Conservation (phyloP, 2,329 filamentous ascomycete species). For the Colletotrichum trifolii region DNA sequence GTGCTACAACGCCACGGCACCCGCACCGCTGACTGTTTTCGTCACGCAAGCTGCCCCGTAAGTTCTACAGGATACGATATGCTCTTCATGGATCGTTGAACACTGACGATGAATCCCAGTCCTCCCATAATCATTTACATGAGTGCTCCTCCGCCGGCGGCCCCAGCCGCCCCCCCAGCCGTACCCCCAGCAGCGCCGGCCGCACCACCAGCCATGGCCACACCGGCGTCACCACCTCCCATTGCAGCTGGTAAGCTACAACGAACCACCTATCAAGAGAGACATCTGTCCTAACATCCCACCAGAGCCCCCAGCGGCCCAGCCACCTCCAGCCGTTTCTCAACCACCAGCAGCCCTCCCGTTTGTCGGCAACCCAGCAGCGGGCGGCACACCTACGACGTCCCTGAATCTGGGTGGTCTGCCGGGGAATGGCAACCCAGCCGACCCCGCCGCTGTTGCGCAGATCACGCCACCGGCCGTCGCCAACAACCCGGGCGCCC, state of each 20-base stretch:
- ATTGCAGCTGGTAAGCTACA: constrained; percentile 18
- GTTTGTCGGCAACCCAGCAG: constrained; percentile 29
- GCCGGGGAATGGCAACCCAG: constrained; percentile 25
- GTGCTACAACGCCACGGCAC: constrained; percentile 24
- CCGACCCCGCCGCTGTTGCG: constrained; percentile 37
- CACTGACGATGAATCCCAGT: constrained; percentile 7
- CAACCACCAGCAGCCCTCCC: constrained; percentile 18
- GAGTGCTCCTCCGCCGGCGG: constrained; percentile 7
- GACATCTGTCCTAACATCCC: background rate
- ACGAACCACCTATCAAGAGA: background rate
- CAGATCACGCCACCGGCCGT: constrained; percentile 34
- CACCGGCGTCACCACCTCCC: constrained; percentile 21
- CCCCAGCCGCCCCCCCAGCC: constrained; percentile 9
- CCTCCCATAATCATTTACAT: constrained; percentile 13
- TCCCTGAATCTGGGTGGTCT: constrained; percentile 41
- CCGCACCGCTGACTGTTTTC: constrained; percentile 29
- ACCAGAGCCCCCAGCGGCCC: constrained; percentile 22
- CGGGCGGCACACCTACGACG: constrained; percentile 33
- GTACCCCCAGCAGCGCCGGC: constrained; percentile 20
- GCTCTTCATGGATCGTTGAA: background rate
- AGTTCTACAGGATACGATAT: background rate
- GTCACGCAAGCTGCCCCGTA: constrained; percentile 30
- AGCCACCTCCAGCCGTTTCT: constrained; percentile 11
- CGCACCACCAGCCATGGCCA: constrained; percentile 14
- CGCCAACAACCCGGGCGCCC: constrained; percentile 36